Percentiles rank a stretch among this genome's conserved stretches.
Conservation (phyloP, 2,329 filamentous ascomycete species). For the Aspergillus pseudoterreus region DNA sequence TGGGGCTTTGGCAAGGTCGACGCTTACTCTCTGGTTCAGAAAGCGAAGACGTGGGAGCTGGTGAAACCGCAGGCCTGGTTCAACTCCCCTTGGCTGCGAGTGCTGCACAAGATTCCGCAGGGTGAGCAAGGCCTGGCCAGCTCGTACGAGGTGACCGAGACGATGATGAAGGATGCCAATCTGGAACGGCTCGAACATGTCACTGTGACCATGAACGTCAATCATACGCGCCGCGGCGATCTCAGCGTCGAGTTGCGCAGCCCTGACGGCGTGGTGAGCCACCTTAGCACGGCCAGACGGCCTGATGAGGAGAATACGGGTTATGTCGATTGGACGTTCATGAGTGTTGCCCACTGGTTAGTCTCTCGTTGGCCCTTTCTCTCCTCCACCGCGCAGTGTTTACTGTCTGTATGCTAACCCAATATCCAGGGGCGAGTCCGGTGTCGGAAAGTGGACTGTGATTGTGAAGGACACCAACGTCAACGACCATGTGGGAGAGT, state of each 20-base stretch:
- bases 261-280: slow-evolving; percentile 74
- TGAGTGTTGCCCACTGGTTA: slow-evolving; percentile 95
- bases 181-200: slow-evolving; percentile 87
- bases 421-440: slow-evolving; percentile 71
- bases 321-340: slow-evolving; percentile 96
- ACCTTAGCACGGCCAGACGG: slow-evolving; percentile 72
- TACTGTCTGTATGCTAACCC: slow-evolving; percentile 16
- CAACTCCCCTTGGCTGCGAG: slow-evolving; percentile 89
- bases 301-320: slow-evolving; percentile 64
- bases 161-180: slow-evolving; percentile 79
- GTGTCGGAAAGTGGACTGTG: slow-evolving; percentile 85
- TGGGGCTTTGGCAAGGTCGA: slow-evolving; percentile 97
- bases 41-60: slow-evolving; percentile 76
- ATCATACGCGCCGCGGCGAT: slow-evolving; percentile 83
- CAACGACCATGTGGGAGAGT: slow-evolving; percentile 73
- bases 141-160: slow-evolving; percentile 74
- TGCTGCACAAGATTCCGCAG: slow-evolving; percentile 81
- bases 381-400: not conserved
- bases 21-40: slow-evolving; percentile 77
- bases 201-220: slow-evolving; percentile 94
- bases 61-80: slow-evolving; percentile 97
- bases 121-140: slow-evolving; percentile 75
- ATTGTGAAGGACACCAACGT: slow-evolving; percentile 78
- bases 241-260: slow-evolving; percentile 88
- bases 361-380: slow-evolving; percentile 25